phyloP scores from a whole-genome alignment of 2,329 filamentous ascomycete species.

The Neospermospora avenae region DNA sequence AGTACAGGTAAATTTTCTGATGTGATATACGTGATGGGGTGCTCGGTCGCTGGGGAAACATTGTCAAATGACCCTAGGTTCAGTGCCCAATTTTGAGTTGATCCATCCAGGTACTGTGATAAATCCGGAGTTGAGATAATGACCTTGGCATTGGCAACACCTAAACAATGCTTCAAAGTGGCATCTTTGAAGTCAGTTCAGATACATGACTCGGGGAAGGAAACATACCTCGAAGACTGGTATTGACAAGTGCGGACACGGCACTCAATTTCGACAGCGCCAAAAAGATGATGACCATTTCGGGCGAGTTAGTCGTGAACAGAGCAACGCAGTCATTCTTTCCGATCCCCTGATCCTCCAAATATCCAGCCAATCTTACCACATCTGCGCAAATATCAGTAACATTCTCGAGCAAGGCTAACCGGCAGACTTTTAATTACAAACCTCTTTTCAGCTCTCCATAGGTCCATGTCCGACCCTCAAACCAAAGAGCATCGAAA shows the following conservation, averaged over 20 bases:
- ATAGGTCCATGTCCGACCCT: conserved; percentile 46
- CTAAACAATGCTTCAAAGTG: conserved; percentile 44
- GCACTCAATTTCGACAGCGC: conserved; percentile 46
- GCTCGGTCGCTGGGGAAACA: conserved; percentile 1
- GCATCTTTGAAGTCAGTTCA: conserved; percentile 34
- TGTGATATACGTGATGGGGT: conserved; percentile 13
- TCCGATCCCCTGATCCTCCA: conserved; percentile 38
- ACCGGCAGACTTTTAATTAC: conserved; percentile 10
- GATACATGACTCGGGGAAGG: neutral
- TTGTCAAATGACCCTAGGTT: conserved; percentile 38
- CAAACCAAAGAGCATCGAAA: conserved; percentile 46
- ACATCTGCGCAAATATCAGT: conserved; percentile 36
- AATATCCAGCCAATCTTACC: conserved; percentile 42
- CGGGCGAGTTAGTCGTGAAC: conserved; percentile 47
- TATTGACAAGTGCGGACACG: conserved; percentile 45
- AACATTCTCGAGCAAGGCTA: neutral
- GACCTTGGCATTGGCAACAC: conserved; percentile 39
- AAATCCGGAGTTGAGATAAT: conserved; percentile 45
- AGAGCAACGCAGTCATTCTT: conserved; percentile 43
- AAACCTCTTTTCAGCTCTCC: conserved; percentile 41
- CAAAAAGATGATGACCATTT: conserved; percentile 44
- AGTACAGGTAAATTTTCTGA: conserved; percentile 18
- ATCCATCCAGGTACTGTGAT: conserved; percentile 32
- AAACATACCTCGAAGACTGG: conserved; percentile 42
- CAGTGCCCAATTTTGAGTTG: conserved; percentile 38